These are phyloP conservation scores for Carex scoparia DNA, from an alignment of 176 grass and related monocot species.

Conservation along the genomic window DNA sequence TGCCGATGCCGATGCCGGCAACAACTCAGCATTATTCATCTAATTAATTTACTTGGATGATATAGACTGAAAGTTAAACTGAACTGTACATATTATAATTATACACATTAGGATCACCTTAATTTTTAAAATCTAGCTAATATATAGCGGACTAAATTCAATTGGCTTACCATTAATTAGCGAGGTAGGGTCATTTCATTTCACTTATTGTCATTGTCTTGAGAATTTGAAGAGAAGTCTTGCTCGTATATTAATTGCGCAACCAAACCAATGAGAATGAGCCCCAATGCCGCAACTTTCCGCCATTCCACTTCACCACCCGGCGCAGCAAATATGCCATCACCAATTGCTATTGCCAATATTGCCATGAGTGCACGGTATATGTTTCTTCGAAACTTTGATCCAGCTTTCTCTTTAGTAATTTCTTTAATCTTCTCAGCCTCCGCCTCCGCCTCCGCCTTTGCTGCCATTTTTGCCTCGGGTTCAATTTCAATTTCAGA, in stretches of 20 bases:
- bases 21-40: not conserved
- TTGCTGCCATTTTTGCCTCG: slow-evolving; percentile 41
- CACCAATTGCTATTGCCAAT: slow-evolving; percentile 57
- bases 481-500: slow-evolving; percentile 27
- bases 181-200: slow-evolving; percentile 12
- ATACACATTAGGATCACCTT: slow-evolving; percentile 25
- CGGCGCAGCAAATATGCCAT: slow-evolving; percentile 41
- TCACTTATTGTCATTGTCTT: slow-evolving; percentile 33
- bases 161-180: slow-evolving; percentile 9
- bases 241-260: slow-evolving; percentile 68
- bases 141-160: slow-evolving; percentile 22
- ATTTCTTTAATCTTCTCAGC: slow-evolving; percentile 54
- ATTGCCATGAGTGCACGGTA: slow-evolving; percentile 83
- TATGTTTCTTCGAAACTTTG: slow-evolving; percentile 58
- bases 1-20: not conserved
- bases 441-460: slow-evolving; percentile 61
- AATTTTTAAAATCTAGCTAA: not conserved
- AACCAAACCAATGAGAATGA: slow-evolving; percentile 75
- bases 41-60: not conserved
- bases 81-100: slow-evolving; percentile 32
- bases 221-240: slow-evolving; percentile 34
- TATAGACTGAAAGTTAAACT: not conserved
- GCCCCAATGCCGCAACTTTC: slow-evolving; percentile 66
- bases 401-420: slow-evolving; percentile 45
- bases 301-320: slow-evolving; percentile 60